Conservation (phyloP, 169 alveolate species). For the Hammondia hammondi region DNA sequence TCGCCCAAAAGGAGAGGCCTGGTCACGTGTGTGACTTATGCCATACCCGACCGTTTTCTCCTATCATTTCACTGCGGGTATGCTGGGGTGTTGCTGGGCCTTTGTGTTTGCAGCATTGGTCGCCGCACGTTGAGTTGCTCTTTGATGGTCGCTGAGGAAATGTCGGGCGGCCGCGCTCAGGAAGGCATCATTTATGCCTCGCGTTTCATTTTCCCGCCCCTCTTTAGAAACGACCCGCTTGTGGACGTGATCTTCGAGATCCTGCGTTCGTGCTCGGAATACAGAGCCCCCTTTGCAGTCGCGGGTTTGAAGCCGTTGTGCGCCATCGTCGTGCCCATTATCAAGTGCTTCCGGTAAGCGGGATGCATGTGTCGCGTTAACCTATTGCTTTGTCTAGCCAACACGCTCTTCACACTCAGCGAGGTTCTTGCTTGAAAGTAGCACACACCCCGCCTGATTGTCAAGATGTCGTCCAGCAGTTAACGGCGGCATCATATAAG, state of each 20-base stretch:
- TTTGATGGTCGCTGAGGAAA: slow-evolving; percentile 68
- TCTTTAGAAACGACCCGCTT: slow-evolving; percentile 74
- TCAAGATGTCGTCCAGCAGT: too few species aligned
- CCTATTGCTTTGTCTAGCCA: too few species aligned
- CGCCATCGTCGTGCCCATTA: slow-evolving; percentile 57
- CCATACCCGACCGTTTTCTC: too few species aligned
- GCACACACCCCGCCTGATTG: too few species aligned
- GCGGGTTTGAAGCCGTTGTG: slow-evolving; percentile 61
- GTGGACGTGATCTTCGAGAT: slow-evolving; percentile 74
- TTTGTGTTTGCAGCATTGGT: slow-evolving; percentile 52
- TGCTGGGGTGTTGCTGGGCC: too few species aligned
- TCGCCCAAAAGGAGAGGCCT: too few species aligned
- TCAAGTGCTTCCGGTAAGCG: slow-evolving; percentile 65
- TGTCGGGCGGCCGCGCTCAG: slow-evolving; percentile 75
- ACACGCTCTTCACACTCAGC: neutral
- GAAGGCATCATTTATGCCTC: slow-evolving; percentile 80
- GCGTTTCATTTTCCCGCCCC: slow-evolving; percentile 78
- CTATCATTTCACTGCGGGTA: too few species aligned
- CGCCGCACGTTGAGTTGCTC: slow-evolving; percentile 66
- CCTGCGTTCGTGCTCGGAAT: slow-evolving; percentile 59
- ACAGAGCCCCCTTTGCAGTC: slow-evolving; percentile 60
- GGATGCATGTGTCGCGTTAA: neutral
- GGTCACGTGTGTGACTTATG: too few species aligned
- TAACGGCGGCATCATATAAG: too few species aligned
- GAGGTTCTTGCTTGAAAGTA: too few species aligned